Percentiles rank a stretch among this genome's conserved stretches.
Evolutionary conservation across 1,284 basidiomycete genomes (phyloP).

Genomic region (Papiliotrema terrestris): DNA sequence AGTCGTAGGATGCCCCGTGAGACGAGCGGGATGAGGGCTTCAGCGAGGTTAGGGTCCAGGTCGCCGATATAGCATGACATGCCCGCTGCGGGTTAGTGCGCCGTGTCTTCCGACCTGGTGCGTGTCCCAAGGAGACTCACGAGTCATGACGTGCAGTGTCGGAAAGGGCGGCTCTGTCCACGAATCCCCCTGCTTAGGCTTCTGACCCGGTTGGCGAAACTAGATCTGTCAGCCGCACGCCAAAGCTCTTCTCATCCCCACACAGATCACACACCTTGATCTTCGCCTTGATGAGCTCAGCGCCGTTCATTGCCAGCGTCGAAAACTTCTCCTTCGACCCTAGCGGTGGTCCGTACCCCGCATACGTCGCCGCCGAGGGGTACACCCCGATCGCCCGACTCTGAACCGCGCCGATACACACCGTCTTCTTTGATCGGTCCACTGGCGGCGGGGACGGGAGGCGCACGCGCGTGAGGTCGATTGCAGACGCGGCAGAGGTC

Average conservation of each 20-base stretch:
- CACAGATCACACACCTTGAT: conserved; percentile 52
- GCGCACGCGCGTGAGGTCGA: conserved; percentile 23
- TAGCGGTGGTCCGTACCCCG: conserved; percentile 48
- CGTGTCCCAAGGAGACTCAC: conserved; percentile 43
- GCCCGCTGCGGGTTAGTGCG: conserved; percentile 17
- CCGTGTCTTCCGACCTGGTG: not conserved
- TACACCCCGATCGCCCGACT: conserved; percentile 81
- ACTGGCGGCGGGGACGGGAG: conserved; percentile 22
- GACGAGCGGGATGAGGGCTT: conserved; percentile 72
- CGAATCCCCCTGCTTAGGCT: conserved; percentile 53
- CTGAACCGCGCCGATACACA: conserved; percentile 82
- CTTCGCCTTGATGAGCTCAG: conserved; percentile 73
- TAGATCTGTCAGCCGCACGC: conserved; percentile 14
- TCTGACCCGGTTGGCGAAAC: conserved; percentile 47
- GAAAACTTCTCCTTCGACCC: conserved; percentile 22
- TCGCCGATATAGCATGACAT: conserved; percentile 68
- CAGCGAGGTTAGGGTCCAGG: conserved; percentile 76
- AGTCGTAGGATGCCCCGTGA: conserved; percentile 75
- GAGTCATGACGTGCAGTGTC: conserved; percentile 75
- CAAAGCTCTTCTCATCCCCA: not conserved
- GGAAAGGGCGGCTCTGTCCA: conserved; percentile 59
- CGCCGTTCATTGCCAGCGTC: conserved; percentile 42
- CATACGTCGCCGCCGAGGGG: conserved; percentile 67
- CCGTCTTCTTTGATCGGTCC: conserved; percentile 39
- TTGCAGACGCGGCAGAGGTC: conserved; percentile 11